phyloP scores from a whole-genome alignment of 495 filamentous ascomycete genomes.

The Bryoglossum gracile region DNA sequence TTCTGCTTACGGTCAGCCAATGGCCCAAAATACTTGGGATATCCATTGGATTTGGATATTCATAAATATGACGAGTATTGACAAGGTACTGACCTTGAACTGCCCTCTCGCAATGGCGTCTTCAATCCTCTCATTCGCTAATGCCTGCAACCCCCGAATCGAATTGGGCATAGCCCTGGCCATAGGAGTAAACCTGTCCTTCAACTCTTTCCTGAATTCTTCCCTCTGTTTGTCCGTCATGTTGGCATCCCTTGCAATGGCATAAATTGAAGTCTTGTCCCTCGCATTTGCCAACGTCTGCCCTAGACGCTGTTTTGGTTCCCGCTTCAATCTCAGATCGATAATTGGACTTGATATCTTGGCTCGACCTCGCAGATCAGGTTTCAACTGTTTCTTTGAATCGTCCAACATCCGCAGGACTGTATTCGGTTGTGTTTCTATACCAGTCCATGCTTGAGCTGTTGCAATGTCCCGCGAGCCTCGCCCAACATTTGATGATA shows the following conservation, averaged over 20 bases:
- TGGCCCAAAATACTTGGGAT: too few species aligned
- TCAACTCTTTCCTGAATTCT: constrained; percentile 60
- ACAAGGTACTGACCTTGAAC: constrained; percentile 60
- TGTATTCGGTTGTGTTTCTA: constrained; percentile 64
- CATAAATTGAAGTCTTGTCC: constrained; percentile 70
- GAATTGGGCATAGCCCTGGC: constrained; percentile 72
- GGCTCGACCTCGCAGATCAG: constrained; percentile 33
- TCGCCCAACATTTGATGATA: constrained; percentile 60
- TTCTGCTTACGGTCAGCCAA: constrained; percentile 31
- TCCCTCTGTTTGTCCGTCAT: constrained; percentile 65
- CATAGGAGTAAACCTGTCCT: constrained; percentile 68
- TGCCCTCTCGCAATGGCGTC: constrained; percentile 88
- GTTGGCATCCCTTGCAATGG: constrained; percentile 48
- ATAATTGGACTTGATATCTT: constrained; percentile 50
- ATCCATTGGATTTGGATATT: too few species aligned
- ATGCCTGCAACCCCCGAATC: constrained; percentile 66
- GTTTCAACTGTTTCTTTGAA: constrained; percentile 61
- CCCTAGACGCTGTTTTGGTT: constrained; percentile 37
- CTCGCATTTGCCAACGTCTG: constrained; percentile 65
- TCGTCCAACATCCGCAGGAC: constrained; percentile 86
- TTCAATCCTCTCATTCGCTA: constrained; percentile 92
- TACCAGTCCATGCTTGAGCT: constrained; percentile 70
- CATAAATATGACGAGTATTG: too few species aligned
- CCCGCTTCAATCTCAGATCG: constrained; percentile 50
- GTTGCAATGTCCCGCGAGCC: constrained; percentile 67